These are phyloP conservation scores for Helichrysum umbraculigerum DNA, from an alignment of 129 eudicot genomes.

Conservation along the genomic window DNA sequence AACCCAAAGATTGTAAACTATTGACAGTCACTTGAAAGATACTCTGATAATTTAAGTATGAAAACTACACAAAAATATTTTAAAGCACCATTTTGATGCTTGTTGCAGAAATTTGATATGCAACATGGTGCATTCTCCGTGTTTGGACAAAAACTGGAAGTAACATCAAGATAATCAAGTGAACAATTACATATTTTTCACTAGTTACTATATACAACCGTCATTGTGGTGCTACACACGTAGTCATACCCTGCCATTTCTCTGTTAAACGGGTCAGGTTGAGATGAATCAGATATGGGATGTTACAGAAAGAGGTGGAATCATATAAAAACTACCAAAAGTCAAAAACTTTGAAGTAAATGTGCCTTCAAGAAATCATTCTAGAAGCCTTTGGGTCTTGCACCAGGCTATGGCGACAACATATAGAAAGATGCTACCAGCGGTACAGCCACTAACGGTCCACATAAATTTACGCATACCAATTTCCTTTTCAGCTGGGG, in stretches of 20 bases:
- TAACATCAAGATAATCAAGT: background rate
- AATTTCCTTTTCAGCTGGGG: background rate
- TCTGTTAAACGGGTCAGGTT: background rate
- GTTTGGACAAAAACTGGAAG: background rate
- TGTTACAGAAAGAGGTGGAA: background rate
- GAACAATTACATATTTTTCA: background rate
- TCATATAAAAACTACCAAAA: background rate
- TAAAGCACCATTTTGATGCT: background rate
- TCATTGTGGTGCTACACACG: slow-evolving; percentile 16
- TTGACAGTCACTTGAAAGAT: background rate
- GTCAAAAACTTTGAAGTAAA: slow-evolving; percentile 7
- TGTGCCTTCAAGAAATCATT: background rate
- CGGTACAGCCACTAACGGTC: background rate
- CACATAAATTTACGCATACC: background rate
- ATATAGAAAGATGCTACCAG: background rate
- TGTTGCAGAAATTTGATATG: background rate
- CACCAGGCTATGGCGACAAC: background rate
- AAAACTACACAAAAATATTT: background rate
- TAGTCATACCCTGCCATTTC: background rate
- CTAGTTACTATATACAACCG: background rate
- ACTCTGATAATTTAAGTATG: background rate
- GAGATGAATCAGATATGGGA: background rate
- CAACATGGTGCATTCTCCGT: background rate
- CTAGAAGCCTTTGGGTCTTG: background rate
- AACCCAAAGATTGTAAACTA: background rate